phyloP scores from a whole-genome alignment of 768 basidiomycete genomes.

The Hericium alpestre region DNA sequence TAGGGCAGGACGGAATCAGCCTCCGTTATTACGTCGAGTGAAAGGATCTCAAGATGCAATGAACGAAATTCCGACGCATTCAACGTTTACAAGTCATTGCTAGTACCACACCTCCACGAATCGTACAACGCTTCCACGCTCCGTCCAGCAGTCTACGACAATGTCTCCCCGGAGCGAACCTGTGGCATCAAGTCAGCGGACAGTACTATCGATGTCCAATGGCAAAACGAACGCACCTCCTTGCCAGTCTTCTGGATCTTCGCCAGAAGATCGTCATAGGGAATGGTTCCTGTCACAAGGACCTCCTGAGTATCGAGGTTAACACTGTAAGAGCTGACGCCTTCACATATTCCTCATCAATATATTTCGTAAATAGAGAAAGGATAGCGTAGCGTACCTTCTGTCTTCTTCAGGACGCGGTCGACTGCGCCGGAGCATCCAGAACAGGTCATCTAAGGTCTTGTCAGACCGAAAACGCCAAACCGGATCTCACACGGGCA shows the following conservation, averaged over 20 bases:
- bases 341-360: slow-evolving; percentile 14
- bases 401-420: slow-evolving; percentile 62
- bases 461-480: background rate
- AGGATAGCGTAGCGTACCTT: slow-evolving; percentile 27
- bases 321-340: slow-evolving; percentile 48
- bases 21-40: too few relatives aligned
- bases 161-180: slow-evolving; percentile 5
- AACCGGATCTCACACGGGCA: too few relatives aligned
- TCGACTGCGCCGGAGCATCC: slow-evolving; percentile 81
- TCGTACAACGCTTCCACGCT: too few relatives aligned
- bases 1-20: too few relatives aligned
- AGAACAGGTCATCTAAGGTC: slow-evolving; percentile 68
- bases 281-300: slow-evolving; percentile 45
- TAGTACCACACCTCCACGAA: too few relatives aligned
- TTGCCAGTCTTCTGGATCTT: slow-evolving; percentile 91
- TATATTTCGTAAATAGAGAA: background rate
- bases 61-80: too few relatives aligned
- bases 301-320: slow-evolving; percentile 65
- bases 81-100: too few relatives aligned
- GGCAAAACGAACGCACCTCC: slow-evolving; percentile 40
- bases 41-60: too few relatives aligned
- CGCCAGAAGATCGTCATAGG: slow-evolving; percentile 55
- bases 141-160: background rate
- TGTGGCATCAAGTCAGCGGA: background rate
- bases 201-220: background rate